Conservation (phyloP, 129 eudicot species). For the Helianthus tuberosus region DNA sequence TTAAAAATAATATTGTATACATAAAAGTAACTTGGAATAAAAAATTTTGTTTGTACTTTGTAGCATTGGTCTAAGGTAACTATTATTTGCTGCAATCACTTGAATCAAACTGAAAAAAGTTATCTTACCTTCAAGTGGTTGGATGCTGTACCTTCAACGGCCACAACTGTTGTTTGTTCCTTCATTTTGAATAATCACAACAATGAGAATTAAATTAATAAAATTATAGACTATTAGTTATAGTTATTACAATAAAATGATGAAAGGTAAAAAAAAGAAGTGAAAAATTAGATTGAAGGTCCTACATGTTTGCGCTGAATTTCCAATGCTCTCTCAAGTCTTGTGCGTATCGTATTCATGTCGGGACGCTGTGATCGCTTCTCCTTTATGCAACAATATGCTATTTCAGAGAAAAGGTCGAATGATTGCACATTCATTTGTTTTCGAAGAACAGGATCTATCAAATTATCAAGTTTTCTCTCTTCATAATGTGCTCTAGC, state of each 20-base stretch:
- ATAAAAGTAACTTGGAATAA: no score
- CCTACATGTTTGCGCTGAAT: constrained; percentile 5
- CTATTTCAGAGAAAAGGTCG: neutral
- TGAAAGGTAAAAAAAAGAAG: neutral
- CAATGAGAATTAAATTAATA: neutral
- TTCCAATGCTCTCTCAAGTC: constrained; percentile 3
- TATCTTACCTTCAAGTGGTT: neutral
- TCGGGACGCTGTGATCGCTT: neutral
- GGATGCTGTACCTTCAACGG: neutral
- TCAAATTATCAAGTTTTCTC: neutral
- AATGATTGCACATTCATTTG: neutral
- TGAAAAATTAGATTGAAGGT: neutral
- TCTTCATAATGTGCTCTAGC: neutral
- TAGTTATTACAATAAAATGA: neutral
- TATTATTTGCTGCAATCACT: no score
- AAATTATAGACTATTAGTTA: no score
- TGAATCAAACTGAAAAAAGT: neutral
- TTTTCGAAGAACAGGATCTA: neutral
- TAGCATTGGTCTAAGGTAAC: no score
- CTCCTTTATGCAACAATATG: constrained; percentile 3
- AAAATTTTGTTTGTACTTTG: no score
- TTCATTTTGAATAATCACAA: neutral
- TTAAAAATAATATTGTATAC: no score
- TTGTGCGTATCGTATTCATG: neutral
- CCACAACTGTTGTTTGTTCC: neutral